These are phyloP conservation scores for Oryza officinalis DNA, from an alignment of 176 grass and related monocot genomes.

Conservation along the genomic window DNA sequence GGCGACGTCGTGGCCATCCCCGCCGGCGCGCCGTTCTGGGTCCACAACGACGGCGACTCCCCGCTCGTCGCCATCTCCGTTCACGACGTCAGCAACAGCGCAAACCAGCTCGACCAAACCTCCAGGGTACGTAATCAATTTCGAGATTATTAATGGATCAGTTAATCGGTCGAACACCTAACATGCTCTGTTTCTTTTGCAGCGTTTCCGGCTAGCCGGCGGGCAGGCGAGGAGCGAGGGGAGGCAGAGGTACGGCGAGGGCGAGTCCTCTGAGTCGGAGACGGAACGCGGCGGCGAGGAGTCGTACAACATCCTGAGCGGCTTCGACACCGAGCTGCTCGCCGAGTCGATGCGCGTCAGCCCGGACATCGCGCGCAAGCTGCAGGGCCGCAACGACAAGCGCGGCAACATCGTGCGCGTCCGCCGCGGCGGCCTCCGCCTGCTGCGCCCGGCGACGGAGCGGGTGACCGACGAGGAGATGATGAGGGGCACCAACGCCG, in stretches of 20 bases:
- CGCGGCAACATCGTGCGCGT: constrained; percentile 44
- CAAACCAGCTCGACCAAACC: constrained; percentile 48
- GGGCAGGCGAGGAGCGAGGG: neutral
- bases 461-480: neutral
- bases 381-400: constrained; percentile 33
- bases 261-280: neutral
- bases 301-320: constrained; percentile 35
- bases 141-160: too few species aligned
- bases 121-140: constrained; percentile 3
- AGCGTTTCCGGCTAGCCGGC: constrained; percentile 49
- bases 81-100: constrained; percentile 33
- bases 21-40: constrained; percentile 43
- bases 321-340: constrained; percentile 44
- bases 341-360: constrained; percentile 43
- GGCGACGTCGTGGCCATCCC: constrained; percentile 45
- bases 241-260: neutral
- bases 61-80: constrained; percentile 40
- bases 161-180: too few species aligned
- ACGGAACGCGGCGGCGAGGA: neutral
- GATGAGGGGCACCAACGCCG: neutral
- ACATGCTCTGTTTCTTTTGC: neutral
- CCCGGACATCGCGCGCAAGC: constrained; percentile 27
- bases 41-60: constrained; percentile 46
- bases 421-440: constrained; percentile 2
- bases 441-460: neutral